Evolutionary conservation across 2,329 filamentous ascomycete genomes (phyloP).

Genomic region (Cylindrodendrum hubeiense): DNA sequence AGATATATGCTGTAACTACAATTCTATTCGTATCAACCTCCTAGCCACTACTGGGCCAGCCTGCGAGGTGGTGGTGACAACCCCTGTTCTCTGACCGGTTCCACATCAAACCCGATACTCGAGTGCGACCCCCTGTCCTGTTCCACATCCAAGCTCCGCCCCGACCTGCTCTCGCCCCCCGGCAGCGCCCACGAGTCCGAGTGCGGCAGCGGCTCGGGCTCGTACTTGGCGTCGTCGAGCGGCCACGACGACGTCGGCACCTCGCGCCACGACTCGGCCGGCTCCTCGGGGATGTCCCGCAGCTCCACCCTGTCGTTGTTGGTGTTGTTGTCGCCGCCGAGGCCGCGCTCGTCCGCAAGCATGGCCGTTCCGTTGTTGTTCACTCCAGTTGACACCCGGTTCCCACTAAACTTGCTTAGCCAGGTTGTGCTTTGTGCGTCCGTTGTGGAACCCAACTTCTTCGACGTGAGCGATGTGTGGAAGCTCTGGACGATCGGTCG

Average conservation of each 20-base stretch:
- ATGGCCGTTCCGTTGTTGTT: slow-evolving; percentile 1
- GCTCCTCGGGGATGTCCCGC: slow-evolving; percentile 38
- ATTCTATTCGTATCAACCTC: neutral
- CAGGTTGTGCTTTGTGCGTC: slow-evolving; percentile 34
- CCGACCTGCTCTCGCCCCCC: slow-evolving; percentile 18
- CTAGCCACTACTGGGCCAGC: neutral
- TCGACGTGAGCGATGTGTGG: slow-evolving; percentile 40
- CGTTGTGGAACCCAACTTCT: slow-evolving; percentile 33
- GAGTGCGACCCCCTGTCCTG: slow-evolving; percentile 30
- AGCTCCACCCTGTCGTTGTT: slow-evolving; percentile 33
- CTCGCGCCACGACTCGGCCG: slow-evolving; percentile 1
- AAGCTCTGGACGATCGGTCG: slow-evolving; percentile 56
- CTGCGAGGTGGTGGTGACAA: slow-evolving; percentile 37
- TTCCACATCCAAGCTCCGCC: slow-evolving; percentile 34
- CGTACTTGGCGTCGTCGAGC: neutral
- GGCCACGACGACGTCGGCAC: neutral
- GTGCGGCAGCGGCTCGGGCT: slow-evolving; percentile 15
- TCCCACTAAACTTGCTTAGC: slow-evolving; percentile 37
- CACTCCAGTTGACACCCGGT: slow-evolving; percentile 29
- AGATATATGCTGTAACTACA: neutral
- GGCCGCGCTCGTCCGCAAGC: neutral
- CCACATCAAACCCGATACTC: slow-evolving; percentile 37
- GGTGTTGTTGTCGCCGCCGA: neutral
- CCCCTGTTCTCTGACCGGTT: slow-evolving; percentile 37
- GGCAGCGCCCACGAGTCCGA: slow-evolving; percentile 36